These are phyloP conservation scores for Leishmania arabica DNA, from an alignment of 208 protist genomes.

Conservation along the genomic window DNA sequence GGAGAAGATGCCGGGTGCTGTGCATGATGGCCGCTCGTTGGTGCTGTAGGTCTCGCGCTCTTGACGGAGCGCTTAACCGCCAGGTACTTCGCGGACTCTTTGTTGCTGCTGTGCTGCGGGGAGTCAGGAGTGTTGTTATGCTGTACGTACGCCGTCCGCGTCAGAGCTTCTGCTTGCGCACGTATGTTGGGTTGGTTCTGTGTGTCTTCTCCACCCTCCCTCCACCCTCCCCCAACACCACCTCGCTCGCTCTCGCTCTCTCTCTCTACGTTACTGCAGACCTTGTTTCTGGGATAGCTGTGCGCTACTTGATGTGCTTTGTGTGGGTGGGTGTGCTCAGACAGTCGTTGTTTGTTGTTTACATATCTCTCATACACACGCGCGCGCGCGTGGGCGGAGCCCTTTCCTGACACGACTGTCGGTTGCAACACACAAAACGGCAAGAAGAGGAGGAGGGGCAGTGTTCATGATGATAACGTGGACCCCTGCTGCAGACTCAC, in stretches of 20 bases:
- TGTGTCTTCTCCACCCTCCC: background rate
- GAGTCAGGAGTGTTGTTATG: background rate
- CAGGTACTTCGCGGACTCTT: background rate
- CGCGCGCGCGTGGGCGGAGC: background rate
- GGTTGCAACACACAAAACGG: too few species aligned
- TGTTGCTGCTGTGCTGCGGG: background rate
- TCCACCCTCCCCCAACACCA: too few species aligned
- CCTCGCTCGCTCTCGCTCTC: background rate
- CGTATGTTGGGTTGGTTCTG: background rate
- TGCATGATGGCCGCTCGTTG: slow-evolving; percentile 83
- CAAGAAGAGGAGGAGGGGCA: background rate
- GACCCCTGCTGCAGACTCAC: background rate
- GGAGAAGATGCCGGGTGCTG: slow-evolving; percentile 53
- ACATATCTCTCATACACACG: background rate
- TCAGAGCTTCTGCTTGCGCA: background rate
- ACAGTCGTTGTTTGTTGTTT: background rate
- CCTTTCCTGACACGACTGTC: background rate
- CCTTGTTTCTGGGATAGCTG: background rate
- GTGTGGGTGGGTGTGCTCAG: background rate
- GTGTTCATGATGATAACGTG: background rate
- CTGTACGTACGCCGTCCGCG: background rate
- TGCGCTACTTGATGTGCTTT: background rate
- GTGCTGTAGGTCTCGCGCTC: slow-evolving; percentile 49
- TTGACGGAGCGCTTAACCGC: background rate
- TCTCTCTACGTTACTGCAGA: background rate